These are phyloP conservation scores for Pseudogymnoascus sp. DNA, from an alignment of 2,329 filamentous ascomycete genomes.

Conservation along the genomic window DNA sequence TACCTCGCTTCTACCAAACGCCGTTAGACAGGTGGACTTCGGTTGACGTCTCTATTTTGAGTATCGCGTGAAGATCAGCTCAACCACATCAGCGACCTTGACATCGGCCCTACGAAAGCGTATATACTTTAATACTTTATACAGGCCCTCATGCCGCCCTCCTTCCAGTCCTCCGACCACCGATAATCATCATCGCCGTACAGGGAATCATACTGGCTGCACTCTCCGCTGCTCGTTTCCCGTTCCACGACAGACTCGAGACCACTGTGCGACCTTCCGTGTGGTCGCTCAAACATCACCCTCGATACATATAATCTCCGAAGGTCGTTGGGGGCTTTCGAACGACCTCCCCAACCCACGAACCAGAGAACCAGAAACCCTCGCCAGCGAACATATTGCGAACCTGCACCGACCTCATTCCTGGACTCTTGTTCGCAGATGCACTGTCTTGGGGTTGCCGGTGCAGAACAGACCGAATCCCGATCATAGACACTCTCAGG, in stretches of 20 bases:
- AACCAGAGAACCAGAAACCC: background rate
- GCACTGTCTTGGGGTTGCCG: background rate
- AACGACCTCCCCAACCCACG: background rate
- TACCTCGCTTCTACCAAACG: constrained; percentile 4
- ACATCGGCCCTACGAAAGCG: background rate
- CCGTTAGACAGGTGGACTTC: constrained; percentile 5
- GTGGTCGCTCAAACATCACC: background rate
- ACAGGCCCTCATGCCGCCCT: constrained; percentile 2
- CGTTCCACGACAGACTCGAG: background rate
- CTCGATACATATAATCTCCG: constrained; percentile 1
- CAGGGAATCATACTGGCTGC: background rate
- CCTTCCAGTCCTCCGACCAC: background rate
- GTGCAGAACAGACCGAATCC: background rate
- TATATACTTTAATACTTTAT: constrained; percentile 1
- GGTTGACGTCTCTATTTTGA: constrained; percentile 8
- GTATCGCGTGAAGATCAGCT: constrained; percentile 4
- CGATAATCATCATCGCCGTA: background rate
- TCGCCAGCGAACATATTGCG: background rate
- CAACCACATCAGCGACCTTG: background rate
- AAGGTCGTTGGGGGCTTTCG: background rate
- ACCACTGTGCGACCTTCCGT: background rate
- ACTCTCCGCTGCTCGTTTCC: background rate
- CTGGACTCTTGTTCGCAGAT: background rate
- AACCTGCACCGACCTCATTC: background rate
- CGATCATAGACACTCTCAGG: background rate